phyloP scores from a whole-genome alignment of 805 yeast species.

The Cyberlindnera veronae region DNA sequence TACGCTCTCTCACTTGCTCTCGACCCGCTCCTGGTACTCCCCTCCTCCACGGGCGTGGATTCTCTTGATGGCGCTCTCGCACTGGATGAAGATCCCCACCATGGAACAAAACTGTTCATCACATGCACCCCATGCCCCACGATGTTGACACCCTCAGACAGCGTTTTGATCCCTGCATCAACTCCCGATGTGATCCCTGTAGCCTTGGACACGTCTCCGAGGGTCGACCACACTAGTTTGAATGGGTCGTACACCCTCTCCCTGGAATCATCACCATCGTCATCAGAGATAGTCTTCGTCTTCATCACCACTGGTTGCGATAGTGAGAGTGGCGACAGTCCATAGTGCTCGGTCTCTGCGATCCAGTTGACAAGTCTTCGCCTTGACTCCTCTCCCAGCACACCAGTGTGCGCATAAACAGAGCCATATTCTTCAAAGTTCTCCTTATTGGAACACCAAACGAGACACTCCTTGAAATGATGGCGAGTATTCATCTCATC shows the following conservation, averaged over 20 bases:
- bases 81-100: conserved; percentile 3
- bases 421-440: conserved; percentile 19
- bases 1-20: background rate
- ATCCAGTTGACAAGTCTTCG: conserved; percentile 22
- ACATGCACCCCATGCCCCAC: conserved; percentile 4
- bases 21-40: background rate
- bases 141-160: conserved; percentile 8
- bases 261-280: conserved; percentile 17
- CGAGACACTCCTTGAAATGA: conserved; percentile 18
- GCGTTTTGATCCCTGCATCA: conserved; percentile 15
- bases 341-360: conserved; percentile 14
- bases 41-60: background rate
- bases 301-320: conserved; percentile 24
- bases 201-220: conserved; percentile 24
- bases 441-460: conserved; percentile 15
- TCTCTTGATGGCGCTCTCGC: background rate
- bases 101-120: conserved; percentile 10
- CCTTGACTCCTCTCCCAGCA: conserved; percentile 8
- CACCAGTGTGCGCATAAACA: conserved; percentile 18
- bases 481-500: conserved; percentile 8
- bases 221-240: conserved; percentile 21
- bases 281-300: conserved; percentile 21
- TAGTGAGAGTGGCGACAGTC: conserved; percentile 13
- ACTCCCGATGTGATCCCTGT: conserved; percentile 25
- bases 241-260: conserved; percentile 26